Evolutionary conservation across 2,329 filamentous ascomycete species (phyloP).

Genomic region (Colletotrichum caudatum): DNA sequence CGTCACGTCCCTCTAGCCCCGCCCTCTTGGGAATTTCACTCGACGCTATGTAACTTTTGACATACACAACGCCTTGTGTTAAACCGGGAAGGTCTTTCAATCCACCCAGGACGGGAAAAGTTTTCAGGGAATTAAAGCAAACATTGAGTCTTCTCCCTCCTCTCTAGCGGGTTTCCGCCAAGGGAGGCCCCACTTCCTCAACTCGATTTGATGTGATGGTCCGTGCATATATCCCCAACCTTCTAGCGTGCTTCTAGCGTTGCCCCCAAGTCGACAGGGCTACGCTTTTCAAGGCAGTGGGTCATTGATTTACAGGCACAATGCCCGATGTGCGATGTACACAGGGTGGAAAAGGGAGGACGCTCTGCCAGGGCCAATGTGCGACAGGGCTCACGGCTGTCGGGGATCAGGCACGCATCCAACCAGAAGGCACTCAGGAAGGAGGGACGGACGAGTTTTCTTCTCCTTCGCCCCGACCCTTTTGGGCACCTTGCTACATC

Average conservation of each 20-base stretch:
- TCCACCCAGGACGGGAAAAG: neutral
- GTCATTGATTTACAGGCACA: neutral
- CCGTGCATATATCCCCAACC: neutral
- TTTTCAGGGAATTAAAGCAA: neutral
- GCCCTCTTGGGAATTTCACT: too few relatives aligned
- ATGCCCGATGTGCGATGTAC: neutral
- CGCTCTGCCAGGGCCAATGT: slow-evolving; percentile 14
- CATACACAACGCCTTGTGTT: neutral
- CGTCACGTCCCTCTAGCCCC: neutral
- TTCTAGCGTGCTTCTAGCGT: slow-evolving; percentile 40
- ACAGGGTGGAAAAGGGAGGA: neutral
- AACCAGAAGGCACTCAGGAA: neutral
- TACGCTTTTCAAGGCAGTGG: slow-evolving; percentile 4
- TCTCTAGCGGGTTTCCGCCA: slow-evolving; percentile 35
- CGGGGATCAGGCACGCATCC: slow-evolving; percentile 4
- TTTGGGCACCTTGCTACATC: neutral
- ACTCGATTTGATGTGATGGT: neutral
- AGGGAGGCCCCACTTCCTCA: slow-evolving; percentile 1
- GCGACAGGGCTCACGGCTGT: slow-evolving; percentile 13
- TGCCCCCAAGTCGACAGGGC: neutral
- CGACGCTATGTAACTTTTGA: neutral
- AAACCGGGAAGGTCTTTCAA: neutral
- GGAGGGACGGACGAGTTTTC: slow-evolving; percentile 1
- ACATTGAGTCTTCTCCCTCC: slow-evolving; percentile 18
- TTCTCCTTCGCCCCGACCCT: neutral